These are phyloP conservation scores for Tieghemiomyces parasiticus DNA, from an alignment of 192 early-diverging fungal species.

Conservation along the genomic window DNA sequence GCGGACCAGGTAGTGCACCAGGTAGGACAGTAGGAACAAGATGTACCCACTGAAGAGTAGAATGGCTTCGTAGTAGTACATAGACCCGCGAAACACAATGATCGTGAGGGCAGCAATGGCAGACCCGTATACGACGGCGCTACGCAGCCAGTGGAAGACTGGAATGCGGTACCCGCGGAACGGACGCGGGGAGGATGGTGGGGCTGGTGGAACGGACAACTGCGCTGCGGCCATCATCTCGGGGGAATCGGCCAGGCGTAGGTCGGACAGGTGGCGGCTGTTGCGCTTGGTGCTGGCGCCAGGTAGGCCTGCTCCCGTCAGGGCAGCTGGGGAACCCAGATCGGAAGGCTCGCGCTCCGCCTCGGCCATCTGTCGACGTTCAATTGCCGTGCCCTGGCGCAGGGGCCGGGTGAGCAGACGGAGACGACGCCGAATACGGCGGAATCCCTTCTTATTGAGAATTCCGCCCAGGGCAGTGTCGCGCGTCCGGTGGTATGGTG, in stretches of 20 bases:
- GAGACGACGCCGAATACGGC: not conserved
- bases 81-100: no score
- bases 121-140: not conserved
- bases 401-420: slow-evolving; percentile 1
- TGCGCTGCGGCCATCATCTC: not conserved
- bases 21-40: not conserved
- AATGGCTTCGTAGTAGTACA: not conserved
- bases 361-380: not conserved
- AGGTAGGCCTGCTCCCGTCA: not conserved
- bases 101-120: not conserved
- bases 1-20: slow-evolving; percentile 10
- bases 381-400: not conserved
- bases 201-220: no score
- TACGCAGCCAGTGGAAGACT: slow-evolving; percentile 6
- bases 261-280: not conserved
- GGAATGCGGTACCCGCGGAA: slow-evolving; percentile 8
- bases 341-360: not conserved
- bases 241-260: not conserved
- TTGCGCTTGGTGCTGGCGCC: not conserved
- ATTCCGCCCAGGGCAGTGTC: not conserved
- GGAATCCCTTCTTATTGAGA: not conserved
- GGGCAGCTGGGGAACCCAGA: not conserved
- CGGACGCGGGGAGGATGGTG: not conserved
- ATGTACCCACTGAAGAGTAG: slow-evolving; percentile 4
- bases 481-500: no score